Percentiles rank a stretch among this genome's conserved stretches.
These are phyloP conservation scores for Alternaria metachromatica DNA, from an alignment of 2,329 filamentous ascomycete species.

Conservation along the genomic window DNA sequence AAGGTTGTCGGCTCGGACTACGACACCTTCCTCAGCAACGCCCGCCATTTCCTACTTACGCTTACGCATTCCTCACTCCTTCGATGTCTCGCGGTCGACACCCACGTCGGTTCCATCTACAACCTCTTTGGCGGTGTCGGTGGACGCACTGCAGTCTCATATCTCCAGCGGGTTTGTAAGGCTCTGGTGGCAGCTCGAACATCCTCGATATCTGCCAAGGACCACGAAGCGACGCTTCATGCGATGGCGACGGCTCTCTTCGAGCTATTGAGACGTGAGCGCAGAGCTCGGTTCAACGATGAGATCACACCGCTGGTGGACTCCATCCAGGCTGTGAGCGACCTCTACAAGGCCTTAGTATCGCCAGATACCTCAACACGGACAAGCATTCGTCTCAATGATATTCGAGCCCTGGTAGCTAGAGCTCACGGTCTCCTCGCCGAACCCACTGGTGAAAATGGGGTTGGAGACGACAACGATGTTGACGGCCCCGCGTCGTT, in stretches of 20 bases:
- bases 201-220: not conserved
- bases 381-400: slow-evolving; percentile 3
- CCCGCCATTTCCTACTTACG: slow-evolving; percentile 29
- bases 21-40: slow-evolving; percentile 10
- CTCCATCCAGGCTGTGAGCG: slow-evolving; percentile 9
- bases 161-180: slow-evolving; percentile 37
- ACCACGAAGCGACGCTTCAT: slow-evolving; percentile 8
- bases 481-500: slow-evolving; percentile 6
- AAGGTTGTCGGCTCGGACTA: not conserved
- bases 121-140: slow-evolving; percentile 45
- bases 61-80: slow-evolving; percentile 45
- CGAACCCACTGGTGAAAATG: not conserved
- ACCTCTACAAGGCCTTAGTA: not conserved
- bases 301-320: slow-evolving; percentile 18
- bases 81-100: slow-evolving; percentile 46
- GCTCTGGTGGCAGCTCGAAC: slow-evolving; percentile 1
- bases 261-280: slow-evolving; percentile 28
- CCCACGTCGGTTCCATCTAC: slow-evolving; percentile 43
- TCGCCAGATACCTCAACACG: not conserved
- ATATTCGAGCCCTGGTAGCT: slow-evolving; percentile 23
- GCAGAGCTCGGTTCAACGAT: slow-evolving; percentile 28
- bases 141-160: slow-evolving; percentile 38
- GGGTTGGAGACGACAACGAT: not conserved
- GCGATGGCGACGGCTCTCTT: slow-evolving; percentile 19
- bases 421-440: slow-evolving; percentile 25